A percentile compares a stretch with the other conserved stretches of the same genome.
Evolutionary conservation across 208 protist genomes (phyloP).

Genomic region (Leishmania aethiopica): DNA sequence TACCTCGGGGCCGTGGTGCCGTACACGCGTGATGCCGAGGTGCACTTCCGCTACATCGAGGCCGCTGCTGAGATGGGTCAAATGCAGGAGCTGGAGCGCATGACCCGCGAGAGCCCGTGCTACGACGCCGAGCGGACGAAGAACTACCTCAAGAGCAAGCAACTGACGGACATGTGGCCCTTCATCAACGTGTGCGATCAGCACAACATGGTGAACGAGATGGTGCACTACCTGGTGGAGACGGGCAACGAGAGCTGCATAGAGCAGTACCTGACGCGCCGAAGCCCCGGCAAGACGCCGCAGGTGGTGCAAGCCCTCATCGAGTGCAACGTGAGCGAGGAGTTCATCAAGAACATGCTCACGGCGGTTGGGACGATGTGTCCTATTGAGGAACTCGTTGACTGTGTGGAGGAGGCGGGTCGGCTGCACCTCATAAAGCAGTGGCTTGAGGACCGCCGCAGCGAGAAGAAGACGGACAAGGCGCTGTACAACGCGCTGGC

Average conservation of each 20-base stretch:
- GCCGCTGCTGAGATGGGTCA: slow-evolving; percentile 97
- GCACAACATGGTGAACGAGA: slow-evolving; percentile 98
- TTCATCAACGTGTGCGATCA: slow-evolving; percentile 99
- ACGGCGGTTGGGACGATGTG: slow-evolving; percentile 95
- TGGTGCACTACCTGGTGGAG: slow-evolving; percentile 98
- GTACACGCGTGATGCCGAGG: slow-evolving; percentile 96
- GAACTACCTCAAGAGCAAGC: slow-evolving; percentile 99
- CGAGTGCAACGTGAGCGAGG: slow-evolving; percentile 97
- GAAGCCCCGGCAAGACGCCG: slow-evolving; percentile 97
- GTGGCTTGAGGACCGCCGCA: slow-evolving; percentile 98
- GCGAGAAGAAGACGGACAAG: slow-evolving; percentile 95
- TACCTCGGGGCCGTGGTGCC: slow-evolving; percentile 98
- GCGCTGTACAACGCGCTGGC: slow-evolving; percentile 98
- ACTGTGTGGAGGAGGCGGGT: slow-evolving; percentile 78
- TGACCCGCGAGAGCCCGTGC: slow-evolving; percentile 97
- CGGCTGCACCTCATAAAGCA: slow-evolving; percentile 97
- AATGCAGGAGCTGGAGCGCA: slow-evolving; percentile 98
- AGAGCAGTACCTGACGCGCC: slow-evolving; percentile 96
- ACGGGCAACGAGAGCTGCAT: slow-evolving; percentile 97
- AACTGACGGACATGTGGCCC: slow-evolving; percentile 98
- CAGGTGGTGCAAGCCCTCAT: slow-evolving; percentile 98
- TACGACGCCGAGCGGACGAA: slow-evolving; percentile 98
- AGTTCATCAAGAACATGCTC: slow-evolving; percentile 97
- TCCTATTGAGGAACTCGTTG: slow-evolving; percentile 91
- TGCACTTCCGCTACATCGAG: slow-evolving; percentile 99